phyloP scores from a whole-genome alignment of 169 alveolate genomes.

The Plasmodium coatneyi region DNA sequence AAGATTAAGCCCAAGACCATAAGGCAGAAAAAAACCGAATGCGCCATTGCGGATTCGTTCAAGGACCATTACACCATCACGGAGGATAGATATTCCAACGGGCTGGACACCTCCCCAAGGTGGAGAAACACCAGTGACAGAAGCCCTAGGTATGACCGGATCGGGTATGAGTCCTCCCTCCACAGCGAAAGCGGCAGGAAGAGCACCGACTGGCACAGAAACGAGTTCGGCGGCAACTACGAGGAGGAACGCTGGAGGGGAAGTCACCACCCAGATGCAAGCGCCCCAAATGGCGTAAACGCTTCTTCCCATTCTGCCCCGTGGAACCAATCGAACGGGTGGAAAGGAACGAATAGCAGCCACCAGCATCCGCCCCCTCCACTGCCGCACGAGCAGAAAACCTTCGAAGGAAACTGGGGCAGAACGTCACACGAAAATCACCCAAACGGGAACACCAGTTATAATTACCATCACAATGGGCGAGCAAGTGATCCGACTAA shows the following conservation, averaged over 20 bases:
- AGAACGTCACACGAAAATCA: not conserved
- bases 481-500: not conserved
- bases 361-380: not conserved
- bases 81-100: slow-evolving; percentile 17
- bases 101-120: not conserved
- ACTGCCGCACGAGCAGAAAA: not conserved
- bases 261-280: not conserved
- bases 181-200: not conserved
- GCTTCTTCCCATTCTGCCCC: not conserved
- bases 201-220: not conserved
- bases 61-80: slow-evolving; percentile 1
- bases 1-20: slow-evolving; percentile 85
- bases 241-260: not conserved
- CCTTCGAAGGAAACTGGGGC: not conserved
- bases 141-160: not conserved
- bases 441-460: not conserved
- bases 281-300: not conserved
- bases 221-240: not conserved
- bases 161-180: slow-evolving; percentile 6
- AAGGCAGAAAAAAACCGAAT: slow-evolving; percentile 82
- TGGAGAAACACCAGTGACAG: not conserved
- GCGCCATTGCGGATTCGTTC: slow-evolving; percentile 66
- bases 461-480: not conserved
- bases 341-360: not conserved
- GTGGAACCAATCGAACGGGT: not conserved